A percentile compares a stretch with the other conserved stretches of the same genome.
Conservation (phyloP, 768 basidiomycete genomes). For the Amanita molliuscula region DNA sequence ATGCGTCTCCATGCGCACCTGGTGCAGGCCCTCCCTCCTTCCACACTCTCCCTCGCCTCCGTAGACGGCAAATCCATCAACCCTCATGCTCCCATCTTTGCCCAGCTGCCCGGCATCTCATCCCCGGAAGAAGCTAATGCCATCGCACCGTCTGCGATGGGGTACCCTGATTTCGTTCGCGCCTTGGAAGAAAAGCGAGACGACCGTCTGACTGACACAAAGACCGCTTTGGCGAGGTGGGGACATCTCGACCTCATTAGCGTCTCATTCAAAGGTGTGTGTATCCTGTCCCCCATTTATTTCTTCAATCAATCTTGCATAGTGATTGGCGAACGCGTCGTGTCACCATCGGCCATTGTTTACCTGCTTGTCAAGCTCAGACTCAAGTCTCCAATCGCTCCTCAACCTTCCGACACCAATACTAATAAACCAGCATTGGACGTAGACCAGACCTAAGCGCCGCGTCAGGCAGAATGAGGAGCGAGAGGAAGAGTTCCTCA, state of each 20-base stretch:
- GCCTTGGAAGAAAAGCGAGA: constrained; percentile 44
- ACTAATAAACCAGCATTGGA: constrained; percentile 28
- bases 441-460: constrained; percentile 37
- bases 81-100: constrained; percentile 24
- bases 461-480: constrained; percentile 41
- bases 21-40: constrained; percentile 69
- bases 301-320: not conserved
- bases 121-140: constrained; percentile 31
- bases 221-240: constrained; percentile 61
- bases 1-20: constrained; percentile 82
- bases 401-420: constrained; percentile 5
- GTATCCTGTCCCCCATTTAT: not conserved
- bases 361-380: constrained; percentile 80
- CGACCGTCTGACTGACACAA: constrained; percentile 37
- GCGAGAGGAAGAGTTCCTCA: constrained; percentile 64
- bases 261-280: constrained; percentile 75
- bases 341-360: constrained; percentile 85
- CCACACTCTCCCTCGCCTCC: not conserved
- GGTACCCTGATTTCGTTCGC: constrained; percentile 35
- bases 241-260: constrained; percentile 71
- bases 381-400: constrained; percentile 42
- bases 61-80: not conserved
- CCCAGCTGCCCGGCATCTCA: constrained; percentile 73
- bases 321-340: constrained; percentile 87
- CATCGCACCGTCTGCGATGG: constrained; percentile 24